A percentile compares a stretch with the other conserved stretches of the same genome.
phyloP scores from a whole-genome alignment of 2,329 filamentous ascomycete species.

The Diplodia corticola region DNA sequence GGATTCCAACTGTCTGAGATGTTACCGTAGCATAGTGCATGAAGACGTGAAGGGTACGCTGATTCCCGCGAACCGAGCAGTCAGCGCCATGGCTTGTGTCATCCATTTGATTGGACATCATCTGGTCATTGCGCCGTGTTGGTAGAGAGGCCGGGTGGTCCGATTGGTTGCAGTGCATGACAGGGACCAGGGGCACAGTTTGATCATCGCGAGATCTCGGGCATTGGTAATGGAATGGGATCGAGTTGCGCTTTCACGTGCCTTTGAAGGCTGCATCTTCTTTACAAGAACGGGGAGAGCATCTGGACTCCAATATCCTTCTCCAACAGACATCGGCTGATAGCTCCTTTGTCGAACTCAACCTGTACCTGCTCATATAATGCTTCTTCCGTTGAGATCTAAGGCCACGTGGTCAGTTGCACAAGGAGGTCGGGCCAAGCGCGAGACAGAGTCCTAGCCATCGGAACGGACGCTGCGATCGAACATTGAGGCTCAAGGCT shows the following conservation, averaged over 20 bases:
- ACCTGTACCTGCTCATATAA: neutral
- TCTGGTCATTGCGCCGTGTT: neutral
- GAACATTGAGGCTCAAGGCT: constrained; percentile 1
- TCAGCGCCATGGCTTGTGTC: neutral
- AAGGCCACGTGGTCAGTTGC: constrained; percentile 1
- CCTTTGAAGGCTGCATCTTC: neutral
- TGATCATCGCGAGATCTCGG: constrained; percentile 2
- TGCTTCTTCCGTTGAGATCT: neutral
- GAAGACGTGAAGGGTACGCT: neutral
- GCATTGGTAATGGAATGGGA: neutral
- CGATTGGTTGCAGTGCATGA: neutral
- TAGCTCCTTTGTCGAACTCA: neutral
- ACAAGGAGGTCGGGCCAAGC: neutral
- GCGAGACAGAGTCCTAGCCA: neutral
- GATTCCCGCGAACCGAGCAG: neutral
- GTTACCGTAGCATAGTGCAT: neutral
- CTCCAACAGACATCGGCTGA: neutral
- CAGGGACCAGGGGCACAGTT: neutral
- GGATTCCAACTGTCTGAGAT: neutral
- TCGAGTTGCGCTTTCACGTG: too few relatives aligned
- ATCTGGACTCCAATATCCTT: neutral
- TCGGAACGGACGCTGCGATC: constrained; percentile 7
- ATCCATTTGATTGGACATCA: neutral
- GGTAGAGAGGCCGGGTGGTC: neutral
- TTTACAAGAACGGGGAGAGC: neutral